Evolutionary conservation across 2,329 filamentous ascomycete species (phyloP), one percentile per base, ranked within the genome.

Genomic region (Diaporthe helianthi): DNA sequence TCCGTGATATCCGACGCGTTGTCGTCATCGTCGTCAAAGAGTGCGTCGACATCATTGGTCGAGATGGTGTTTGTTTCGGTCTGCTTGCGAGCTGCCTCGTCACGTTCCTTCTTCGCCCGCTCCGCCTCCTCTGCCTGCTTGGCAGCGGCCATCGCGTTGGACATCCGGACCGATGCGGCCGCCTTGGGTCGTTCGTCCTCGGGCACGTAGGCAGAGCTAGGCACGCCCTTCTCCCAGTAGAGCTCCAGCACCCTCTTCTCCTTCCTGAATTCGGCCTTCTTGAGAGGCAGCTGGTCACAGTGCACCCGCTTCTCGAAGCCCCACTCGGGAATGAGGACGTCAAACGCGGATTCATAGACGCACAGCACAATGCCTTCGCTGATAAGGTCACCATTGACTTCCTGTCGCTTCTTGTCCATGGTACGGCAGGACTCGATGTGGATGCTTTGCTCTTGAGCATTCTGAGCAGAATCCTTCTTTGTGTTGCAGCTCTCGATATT

Each of bases 201-300:
- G 3, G 96, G 96, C 65, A 99, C 91, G 75, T 97, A 99, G 2
- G 94, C 93, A 52, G 95, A 98, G 72, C 94, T 98, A 33, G 95
- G 93, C 9, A 98, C 94, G 55, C 96, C 96, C 88, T 98, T 99
- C 89, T 99, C 96, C 96, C 96, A 99, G 86, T 98, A 99, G 19
- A 99, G 87, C 82, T 99, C 96, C 55, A 99, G 86, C 36, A 98
- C 89, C 68, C 96, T 90, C 83, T 94, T 93, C 79, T 97, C 94
- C 86, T 98, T 98, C 81, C 97, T 90, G 82, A 96, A 99, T 79
- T 99, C 96, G n/a, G 96, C 96, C 86, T 99, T 99, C 88, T 98
- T 95, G 74, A 99, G 84, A 36, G 96, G 96, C 78, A 99, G 86
- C 84, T 99, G 96, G 78, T 99, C 96, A 79, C 96, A 99, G 82